A percentile compares a stretch with the other conserved stretches of the same genome.
phyloP scores from a whole-genome alignment of 192 early-diverging fungal genomes.

The Rhizophagus clarus region DNA sequence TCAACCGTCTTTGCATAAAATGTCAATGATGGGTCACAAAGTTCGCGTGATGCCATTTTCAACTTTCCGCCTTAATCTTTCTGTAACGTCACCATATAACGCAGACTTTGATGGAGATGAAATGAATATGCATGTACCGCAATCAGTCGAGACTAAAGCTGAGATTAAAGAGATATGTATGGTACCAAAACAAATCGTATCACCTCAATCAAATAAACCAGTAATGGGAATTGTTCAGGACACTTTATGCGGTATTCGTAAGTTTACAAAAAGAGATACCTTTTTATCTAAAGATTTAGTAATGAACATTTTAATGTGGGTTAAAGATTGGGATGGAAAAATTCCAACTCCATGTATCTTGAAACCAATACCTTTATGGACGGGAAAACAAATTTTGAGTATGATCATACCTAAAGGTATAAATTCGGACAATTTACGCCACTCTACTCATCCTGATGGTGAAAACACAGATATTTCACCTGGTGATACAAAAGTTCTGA shows the following conservation, averaged over 20 bases:
- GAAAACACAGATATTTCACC: constrained; percentile 79
- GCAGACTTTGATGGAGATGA: constrained; percentile 99
- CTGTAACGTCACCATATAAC: constrained; percentile 97
- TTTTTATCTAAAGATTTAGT: constrained; percentile 86
- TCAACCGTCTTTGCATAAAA: constrained; percentile 98
- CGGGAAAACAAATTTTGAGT: constrained; percentile 94
- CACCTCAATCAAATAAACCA: constrained; percentile 96
- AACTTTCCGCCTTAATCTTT: constrained; percentile 96
- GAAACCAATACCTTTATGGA: constrained; percentile 97
- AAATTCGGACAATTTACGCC: constrained; percentile 76
- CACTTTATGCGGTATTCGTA: constrained; percentile 92
- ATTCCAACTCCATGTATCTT: constrained; percentile 92
- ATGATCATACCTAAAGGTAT: constrained; percentile 93
- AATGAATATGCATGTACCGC: constrained; percentile 99
- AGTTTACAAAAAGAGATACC: constrained; percentile 93
- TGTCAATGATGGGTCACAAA: constrained; percentile 99
- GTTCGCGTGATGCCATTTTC: constrained; percentile 99
- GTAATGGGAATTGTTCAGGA: constrained; percentile 99
- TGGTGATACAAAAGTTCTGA: constrained; percentile 87
- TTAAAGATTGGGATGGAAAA: constrained; percentile 93
- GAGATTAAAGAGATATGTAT: constrained; percentile 97
- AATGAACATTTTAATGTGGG: constrained; percentile 96
- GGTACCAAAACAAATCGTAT: constrained; percentile 97
- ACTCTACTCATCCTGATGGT: constrained; percentile 78
- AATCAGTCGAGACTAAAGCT: constrained; percentile 94